These are phyloP conservation scores for Annona cherimola DNA, from an alignment of 164 flowering plant genomes.

Conservation along the genomic window DNA sequence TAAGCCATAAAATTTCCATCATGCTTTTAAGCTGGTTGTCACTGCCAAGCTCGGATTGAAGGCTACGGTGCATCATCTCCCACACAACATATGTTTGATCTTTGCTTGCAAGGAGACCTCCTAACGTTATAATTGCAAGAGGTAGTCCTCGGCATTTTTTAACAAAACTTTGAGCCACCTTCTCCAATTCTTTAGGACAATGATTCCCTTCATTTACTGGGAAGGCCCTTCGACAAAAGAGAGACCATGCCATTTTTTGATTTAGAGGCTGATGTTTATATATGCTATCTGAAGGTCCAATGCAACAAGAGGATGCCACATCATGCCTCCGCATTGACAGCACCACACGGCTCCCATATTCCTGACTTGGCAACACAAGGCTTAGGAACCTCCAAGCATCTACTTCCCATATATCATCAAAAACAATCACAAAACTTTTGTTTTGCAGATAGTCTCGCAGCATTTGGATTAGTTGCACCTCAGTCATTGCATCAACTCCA, in stretches of 20 bases:
- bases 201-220: too few species aligned
- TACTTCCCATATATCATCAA: slow-evolving; percentile 37
- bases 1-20: slow-evolving; percentile 34
- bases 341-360: slow-evolving; percentile 29
- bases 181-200: slow-evolving; percentile 21
- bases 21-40: slow-evolving; percentile 12
- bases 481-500: slow-evolving; percentile 13
- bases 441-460: background rate
- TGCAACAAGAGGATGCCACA: background rate
- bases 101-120: slow-evolving; percentile 36
- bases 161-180: slow-evolving; percentile 36
- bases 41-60: slow-evolving; percentile 34
- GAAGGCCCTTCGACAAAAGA: too few species aligned
- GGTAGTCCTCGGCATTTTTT: slow-evolving; percentile 47
- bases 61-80: slow-evolving; percentile 26
- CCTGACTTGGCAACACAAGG: slow-evolving; percentile 21
- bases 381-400: slow-evolving; percentile 22
- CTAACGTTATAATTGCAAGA: slow-evolving; percentile 42
- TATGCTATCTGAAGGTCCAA: background rate
- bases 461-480: slow-evolving; percentile 19
- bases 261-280: background rate
- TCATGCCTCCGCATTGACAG: slow-evolving; percentile 27
- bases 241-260: too few species aligned
- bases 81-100: slow-evolving; percentile 24
- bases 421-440: slow-evolving; percentile 20